Evolutionary conservation across 768 basidiomycete genomes (phyloP), one percentile per base, ranked within the genome.

Genomic region (Phanerochaete sordida): DNA sequence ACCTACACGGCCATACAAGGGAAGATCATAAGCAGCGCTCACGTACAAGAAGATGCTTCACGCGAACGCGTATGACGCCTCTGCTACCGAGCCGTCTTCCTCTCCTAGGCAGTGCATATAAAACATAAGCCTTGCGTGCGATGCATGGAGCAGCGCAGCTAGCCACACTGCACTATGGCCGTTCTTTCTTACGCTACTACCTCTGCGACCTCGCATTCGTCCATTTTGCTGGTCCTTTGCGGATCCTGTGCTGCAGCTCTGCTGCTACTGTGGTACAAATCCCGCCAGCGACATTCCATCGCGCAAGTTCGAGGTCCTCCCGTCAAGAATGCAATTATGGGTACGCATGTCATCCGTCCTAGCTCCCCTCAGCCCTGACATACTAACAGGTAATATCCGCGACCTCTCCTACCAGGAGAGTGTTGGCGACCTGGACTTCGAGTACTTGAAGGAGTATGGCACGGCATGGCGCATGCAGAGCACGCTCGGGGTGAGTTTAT

Each of bases 401-500:
- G 60, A 66, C 7, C 5, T 70, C 48, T 58, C 61, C 26, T 47
- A 62, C 33, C 65, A 72, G 26, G 57, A 64, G 27, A 63, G 73
- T 39, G 67, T 72, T 2, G 73, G 73, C 27, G 73, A 74, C 47
- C 43, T 69, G n/a, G 70, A 71, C 26, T 70, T 70, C 53, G 24
- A 57, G 23, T 74, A 71, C 69, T 63, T 63, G 50, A 64, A 62
- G 15, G 62, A 65, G 53, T 74, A 69, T n/a, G 73, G 73, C 13
- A 58, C 58, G 9, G 70, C 68, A 6, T 70, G 66, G 63, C 61
- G 62, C 28, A 56, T 64, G 21, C 23, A 46, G 15, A 64, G 63
- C 12, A 30, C 56, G 12, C 47, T 69, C 2, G 68, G 68, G 16
- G 68, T 69, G 58, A 58, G 68, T 21, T 54, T 6, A n/a, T n/a